Base-by-base conservation (phyloP, 2,329 filamentous ascomycete genomes). In the Paecilomyces sp. region DNA sequence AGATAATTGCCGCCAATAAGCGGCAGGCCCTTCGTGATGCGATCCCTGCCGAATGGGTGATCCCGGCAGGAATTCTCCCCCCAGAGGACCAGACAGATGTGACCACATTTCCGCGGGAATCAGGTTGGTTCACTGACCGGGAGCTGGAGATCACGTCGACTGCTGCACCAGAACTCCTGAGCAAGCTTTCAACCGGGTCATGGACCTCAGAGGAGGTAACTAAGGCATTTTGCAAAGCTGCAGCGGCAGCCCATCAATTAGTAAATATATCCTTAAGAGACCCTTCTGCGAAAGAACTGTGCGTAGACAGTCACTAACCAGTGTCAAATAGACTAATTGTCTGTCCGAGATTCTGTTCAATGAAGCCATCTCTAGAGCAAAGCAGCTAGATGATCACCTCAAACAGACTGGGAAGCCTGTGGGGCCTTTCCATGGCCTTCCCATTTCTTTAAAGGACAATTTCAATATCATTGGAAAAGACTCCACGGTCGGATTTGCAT, bases 21-120 rank as follows among this genome's bases (percentile, higher is more conserved):
- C 75, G 79, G 28, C 71, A 74, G 52, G 70, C 74, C 5, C 73
- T 82, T 5, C 64, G 63, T 5, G 69, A 73, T 52, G 81, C 82
- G 0, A 85, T 88, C 57, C 85, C 86, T 0, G 58, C 74, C 1
- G 80, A 86, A 67, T 88, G 84, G 81, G 76, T 78, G 57, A 79
- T 88, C 5, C 83, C 85, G 0, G 68, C 71, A 5, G 67, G 80
- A 55, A 70, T 85, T 52, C 66, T 87, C 0, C 85, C 86, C 2
- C 76, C 81, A 0, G 77, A 78, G 0, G 76, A 78, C 34, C 80
- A 85, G 65, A 74, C 81, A 54, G 80, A 88, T 66, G 82, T 88
- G 15, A 83, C 81, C 0, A 65, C 64, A 3, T 87, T 85, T 72
- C 84, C 85, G 2, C 57, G 18, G 15, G 54, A 67, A 66, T 88